These are phyloP conservation scores for Pyrenophora teres DNA, from an alignment of 2,329 filamentous ascomycete species.

Conservation along the genomic window DNA sequence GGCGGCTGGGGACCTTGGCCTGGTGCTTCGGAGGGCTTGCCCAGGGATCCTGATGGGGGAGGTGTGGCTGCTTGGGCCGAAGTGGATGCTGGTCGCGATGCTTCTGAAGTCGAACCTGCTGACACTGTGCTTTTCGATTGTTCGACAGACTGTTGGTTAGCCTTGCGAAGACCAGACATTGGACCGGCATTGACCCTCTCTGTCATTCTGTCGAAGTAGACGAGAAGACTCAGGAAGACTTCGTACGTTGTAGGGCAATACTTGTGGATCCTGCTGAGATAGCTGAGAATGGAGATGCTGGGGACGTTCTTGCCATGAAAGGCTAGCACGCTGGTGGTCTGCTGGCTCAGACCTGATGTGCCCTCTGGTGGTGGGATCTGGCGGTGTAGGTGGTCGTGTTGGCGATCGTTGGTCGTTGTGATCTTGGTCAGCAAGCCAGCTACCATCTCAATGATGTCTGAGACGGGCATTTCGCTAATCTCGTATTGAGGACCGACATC, in stretches of 20 bases:
- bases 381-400: slow-evolving; percentile 88
- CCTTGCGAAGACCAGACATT: slow-evolving; percentile 64
- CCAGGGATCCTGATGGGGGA: slow-evolving; percentile 55
- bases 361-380: slow-evolving; percentile 66
- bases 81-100: slow-evolving; percentile 30
- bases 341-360: slow-evolving; percentile 62
- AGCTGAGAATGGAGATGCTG: slow-evolving; percentile 95
- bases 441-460: slow-evolving; percentile 98
- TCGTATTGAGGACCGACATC: slow-evolving; percentile 73
- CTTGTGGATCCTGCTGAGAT: slow-evolving; percentile 94
- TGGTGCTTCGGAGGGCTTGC: slow-evolving; percentile 44
- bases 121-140: slow-evolving; percentile 37
- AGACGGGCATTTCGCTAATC: slow-evolving; percentile 96
- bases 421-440: slow-evolving; percentile 95
- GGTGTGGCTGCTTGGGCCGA: slow-evolving; percentile 54
- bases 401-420: slow-evolving; percentile 91
- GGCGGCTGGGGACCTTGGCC: slow-evolving; percentile 39
- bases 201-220: slow-evolving; percentile 99
- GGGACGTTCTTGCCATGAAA: slow-evolving; percentile 99
- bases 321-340: slow-evolving; percentile 78
- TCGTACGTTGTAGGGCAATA: slow-evolving; percentile 99
- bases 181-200: slow-evolving; percentile 87
- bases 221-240: slow-evolving; percentile 90
- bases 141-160: slow-evolving; percentile 55
- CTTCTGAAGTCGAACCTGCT: slow-evolving; percentile 36